Evolutionary conservation across 306 rosid species (phyloP), one percentile per base, ranked within the genome.

Genomic region (Urtica urens): DNA sequence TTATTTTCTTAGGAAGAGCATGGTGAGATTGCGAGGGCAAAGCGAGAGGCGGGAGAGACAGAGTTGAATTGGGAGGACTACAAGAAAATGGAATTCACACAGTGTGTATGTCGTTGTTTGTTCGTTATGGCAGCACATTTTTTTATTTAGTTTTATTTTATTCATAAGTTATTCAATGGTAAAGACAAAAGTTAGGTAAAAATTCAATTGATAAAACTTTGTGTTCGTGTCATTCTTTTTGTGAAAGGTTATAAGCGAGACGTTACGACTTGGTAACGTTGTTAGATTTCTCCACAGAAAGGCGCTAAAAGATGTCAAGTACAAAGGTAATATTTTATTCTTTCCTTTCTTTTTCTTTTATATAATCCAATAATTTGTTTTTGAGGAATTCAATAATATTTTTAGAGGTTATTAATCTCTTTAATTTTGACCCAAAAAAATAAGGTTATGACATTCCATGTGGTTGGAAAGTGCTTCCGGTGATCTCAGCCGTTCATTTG

Each of bases 391-490:
- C n/a, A n/a, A n/a, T n/a, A n/a, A n/a, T n/a, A n/a, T n/a, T n/a
- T n/a, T n/a, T n/a, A n/a, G n/a, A n/a, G n/a, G n/a, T n/a, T n/a
- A n/a, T n/a, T n/a, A n/a, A n/a, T n/a, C n/a, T n/a, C n/a, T n/a
- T n/a, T n/a, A n/a, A n/a, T n/a, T n/a, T n/a, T n/a, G n/a, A 44
- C 61, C 55, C 50, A 63, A 34, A 3, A 41, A 64, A 51, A 58
- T 63, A 84, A 92, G 96, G 96, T 34, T 92, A 85, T 70, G 93
- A 85, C 75, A 85, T 92, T 81, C 99, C 99, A 72, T 65, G 94
- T 77, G 99, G 99, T 37, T 92, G 99, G 99, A 85, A 92, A 92
- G 96, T 92, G 73, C 99, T 92, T 38, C 99, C 99, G 55, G 99
- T 92, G 33, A 80, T 92, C 48, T 71, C 96, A 67, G 96, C 99